phyloP scores from a whole-genome alignment of 495 filamentous ascomycete species.

The Clohesyomyces aquaticus region DNA sequence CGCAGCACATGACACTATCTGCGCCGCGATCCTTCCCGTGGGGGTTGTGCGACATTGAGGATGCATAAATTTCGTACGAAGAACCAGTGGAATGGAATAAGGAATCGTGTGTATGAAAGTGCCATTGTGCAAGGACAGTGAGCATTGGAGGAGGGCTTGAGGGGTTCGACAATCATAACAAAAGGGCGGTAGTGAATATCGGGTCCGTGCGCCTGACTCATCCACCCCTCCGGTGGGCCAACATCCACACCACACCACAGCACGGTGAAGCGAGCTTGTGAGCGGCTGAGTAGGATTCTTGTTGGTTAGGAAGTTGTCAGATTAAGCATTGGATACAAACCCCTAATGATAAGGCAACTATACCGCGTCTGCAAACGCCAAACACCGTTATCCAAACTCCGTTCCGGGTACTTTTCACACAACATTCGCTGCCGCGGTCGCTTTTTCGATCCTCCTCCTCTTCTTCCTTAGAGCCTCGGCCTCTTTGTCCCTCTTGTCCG shows the following conservation, averaged over 20 bases:
- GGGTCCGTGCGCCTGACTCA: neutral
- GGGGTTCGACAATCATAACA: neutral
- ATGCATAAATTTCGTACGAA: neutral
- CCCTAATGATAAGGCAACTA: neutral
- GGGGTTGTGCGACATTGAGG: neutral
- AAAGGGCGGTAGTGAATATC: neutral
- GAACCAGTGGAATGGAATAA: neutral
- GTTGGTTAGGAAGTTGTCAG: neutral
- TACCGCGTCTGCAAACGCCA: conserved; percentile 5
- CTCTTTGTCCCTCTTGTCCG: conserved; percentile 49
- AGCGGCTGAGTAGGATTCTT: neutral
- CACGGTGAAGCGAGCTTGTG: neutral
- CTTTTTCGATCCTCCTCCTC: conserved; percentile 86
- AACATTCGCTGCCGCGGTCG: conserved; percentile 35
- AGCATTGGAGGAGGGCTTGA: neutral
- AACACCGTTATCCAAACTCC: neutral
- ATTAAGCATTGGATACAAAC: neutral
- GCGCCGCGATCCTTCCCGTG: neutral
- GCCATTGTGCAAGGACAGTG: neutral
- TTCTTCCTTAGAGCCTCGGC: conserved; percentile 72
- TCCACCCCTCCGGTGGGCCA: no score
- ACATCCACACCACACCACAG: neutral
- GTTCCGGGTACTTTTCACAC: neutral
- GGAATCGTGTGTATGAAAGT: neutral
- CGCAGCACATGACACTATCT: neutral